Percentiles rank a stretch among this genome's conserved stretches.
Conservation (phyloP, 139 green algal genomes). For the Diplosphaera chodatii region DNA sequence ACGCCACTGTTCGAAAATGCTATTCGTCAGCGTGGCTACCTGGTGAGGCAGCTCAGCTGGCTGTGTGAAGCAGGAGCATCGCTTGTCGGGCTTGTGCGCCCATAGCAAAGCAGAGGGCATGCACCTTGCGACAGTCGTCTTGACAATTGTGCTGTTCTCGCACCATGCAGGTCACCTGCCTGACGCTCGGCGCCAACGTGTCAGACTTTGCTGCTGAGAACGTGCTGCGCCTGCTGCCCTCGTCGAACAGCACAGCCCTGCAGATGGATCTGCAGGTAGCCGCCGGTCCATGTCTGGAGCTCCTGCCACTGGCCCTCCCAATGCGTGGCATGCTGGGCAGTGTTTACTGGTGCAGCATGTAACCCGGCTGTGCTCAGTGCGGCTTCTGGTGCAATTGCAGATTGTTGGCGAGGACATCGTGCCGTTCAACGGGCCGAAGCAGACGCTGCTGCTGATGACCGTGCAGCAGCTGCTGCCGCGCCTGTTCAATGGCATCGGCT, state of each 20-base stretch:
- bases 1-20: background rate
- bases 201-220: background rate
- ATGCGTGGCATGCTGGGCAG: too few species aligned
- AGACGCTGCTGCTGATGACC: background rate
- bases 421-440: background rate
- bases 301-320: too few species aligned
- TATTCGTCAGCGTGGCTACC: background rate
- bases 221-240: background rate
- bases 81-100: too few species aligned
- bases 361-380: too few species aligned
- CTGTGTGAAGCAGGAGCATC: too few species aligned
- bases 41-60: too few species aligned
- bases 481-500: background rate
- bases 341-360: too few species aligned
- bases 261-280: background rate
- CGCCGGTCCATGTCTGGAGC: too few species aligned
- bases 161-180: background rate
- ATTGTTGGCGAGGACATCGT: background rate
- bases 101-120: too few species aligned
- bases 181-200: background rate
- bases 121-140: too few species aligned
- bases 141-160: too few species aligned
- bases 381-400: too few species aligned
- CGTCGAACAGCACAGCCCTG: background rate
- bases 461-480: background rate